Evolutionary conservation across 768 basidiomycete species (phyloP).

Genomic region (Leccinum subgranulosum): DNA sequence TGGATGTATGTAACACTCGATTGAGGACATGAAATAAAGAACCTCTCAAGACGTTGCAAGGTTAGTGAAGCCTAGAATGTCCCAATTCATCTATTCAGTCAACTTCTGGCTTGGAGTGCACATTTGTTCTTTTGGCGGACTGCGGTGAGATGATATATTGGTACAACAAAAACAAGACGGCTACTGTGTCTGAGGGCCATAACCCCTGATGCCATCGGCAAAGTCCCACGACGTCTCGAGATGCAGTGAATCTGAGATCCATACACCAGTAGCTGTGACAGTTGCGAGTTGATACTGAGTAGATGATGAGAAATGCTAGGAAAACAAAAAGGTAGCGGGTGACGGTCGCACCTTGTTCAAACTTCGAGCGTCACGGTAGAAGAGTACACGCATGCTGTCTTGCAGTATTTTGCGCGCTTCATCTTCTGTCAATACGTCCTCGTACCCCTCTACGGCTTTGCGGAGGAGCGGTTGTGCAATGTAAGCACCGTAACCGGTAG

Average conservation of each 20-base stretch:
- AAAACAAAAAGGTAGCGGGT: neutral
- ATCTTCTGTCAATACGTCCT: conserved; percentile 70
- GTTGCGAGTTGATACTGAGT: conserved; percentile 92
- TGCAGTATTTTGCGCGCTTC: conserved; percentile 78
- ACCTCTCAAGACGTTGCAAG: no score
- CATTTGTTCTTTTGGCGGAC: neutral
- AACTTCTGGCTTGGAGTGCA: no score
- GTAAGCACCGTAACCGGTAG: conserved; percentile 91
- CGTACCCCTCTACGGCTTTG: conserved; percentile 82
- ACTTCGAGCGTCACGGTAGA: conserved; percentile 94
- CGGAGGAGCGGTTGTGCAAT: conserved; percentile 92
- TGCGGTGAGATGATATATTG: neutral
- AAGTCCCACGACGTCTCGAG: conserved; percentile 87
- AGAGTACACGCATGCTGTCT: conserved; percentile 88
- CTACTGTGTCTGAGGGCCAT: conserved; percentile 88
- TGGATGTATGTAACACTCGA: neutral
- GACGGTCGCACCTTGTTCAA: conserved; percentile 76
- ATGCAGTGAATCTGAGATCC: conserved; percentile 73
- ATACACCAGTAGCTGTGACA: conserved; percentile 71
- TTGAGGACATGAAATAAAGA: no score
- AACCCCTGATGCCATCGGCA: conserved; percentile 88
- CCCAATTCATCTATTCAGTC: no score
- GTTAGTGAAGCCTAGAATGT: no score
- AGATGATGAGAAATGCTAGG: neutral
- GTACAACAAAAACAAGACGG: conserved; percentile 8